Evolutionary conservation across 2,329 filamentous ascomycete species (phyloP).

Genomic region (Didymella exigua): DNA sequence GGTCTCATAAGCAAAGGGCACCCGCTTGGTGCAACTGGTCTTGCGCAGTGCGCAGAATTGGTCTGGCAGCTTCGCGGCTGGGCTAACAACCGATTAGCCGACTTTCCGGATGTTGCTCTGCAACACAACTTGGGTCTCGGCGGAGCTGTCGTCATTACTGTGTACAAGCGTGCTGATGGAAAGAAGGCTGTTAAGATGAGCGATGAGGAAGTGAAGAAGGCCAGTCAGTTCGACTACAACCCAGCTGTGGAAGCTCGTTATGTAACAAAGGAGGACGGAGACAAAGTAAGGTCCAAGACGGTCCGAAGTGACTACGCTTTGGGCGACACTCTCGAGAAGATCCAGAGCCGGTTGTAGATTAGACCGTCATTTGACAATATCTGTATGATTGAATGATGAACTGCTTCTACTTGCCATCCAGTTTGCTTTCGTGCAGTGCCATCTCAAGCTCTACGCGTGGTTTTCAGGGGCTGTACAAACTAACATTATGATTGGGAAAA

Average conservation of each 20-base stretch:
- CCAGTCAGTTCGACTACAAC: slow-evolving; percentile 80
- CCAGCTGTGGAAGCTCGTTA: slow-evolving; percentile 87
- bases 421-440: no score
- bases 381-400: no score
- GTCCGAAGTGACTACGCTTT: slow-evolving; percentile 71
- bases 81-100: slow-evolving; percentile 83
- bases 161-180: slow-evolving; percentile 85
- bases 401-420: neutral
- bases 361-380: neutral
- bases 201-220: slow-evolving; percentile 67
- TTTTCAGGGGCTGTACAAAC: no score
- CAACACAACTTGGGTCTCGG: slow-evolving; percentile 94
- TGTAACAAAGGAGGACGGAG: slow-evolving; percentile 77
- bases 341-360: slow-evolving; percentile 67
- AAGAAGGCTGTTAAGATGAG: slow-evolving; percentile 65
- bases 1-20: slow-evolving; percentile 95
- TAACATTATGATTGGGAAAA: no score
- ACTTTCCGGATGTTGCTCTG: slow-evolving; percentile 71
- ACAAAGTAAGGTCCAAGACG: slow-evolving; percentile 72
- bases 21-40: slow-evolving; percentile 86
- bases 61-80: slow-evolving; percentile 94
- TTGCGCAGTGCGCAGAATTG: slow-evolving; percentile 92
- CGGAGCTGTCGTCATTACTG: slow-evolving; percentile 85
- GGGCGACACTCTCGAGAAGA: slow-evolving; percentile 74
- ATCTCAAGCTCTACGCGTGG: no score